Conservation (phyloP, 371 early-diverging fungal genomes). For the Batrachochytrium dendrobatidis region DNA sequence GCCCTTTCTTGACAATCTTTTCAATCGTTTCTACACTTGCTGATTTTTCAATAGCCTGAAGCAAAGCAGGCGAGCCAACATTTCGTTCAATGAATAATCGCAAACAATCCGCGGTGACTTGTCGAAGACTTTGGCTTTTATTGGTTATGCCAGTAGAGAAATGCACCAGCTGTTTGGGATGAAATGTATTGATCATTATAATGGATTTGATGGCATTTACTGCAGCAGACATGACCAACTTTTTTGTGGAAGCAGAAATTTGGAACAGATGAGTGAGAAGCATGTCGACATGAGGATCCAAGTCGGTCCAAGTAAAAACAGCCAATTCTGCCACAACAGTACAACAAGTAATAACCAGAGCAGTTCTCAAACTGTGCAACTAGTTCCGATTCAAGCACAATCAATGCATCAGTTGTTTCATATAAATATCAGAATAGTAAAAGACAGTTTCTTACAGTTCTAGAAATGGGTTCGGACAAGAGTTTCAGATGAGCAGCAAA, state of each 20-base stretch:
- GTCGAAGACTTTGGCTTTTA: constrained; percentile 22
- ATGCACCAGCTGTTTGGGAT: constrained; percentile 11
- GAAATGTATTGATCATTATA: constrained; percentile 13
- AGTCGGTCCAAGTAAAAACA: neutral
- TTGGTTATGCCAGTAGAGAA: constrained; percentile 21
- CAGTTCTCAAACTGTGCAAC: constrained; percentile 36
- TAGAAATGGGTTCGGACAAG: constrained; percentile 16
- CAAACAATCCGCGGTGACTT: constrained; percentile 15
- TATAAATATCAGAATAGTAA: neutral
- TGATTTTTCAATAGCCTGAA: constrained; percentile 10
- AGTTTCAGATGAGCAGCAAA: constrained; percentile 16
- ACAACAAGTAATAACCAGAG: constrained; percentile 25
- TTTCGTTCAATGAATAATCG: constrained; percentile 18
- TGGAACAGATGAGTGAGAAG: constrained; percentile 25
- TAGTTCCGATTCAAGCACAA: neutral
- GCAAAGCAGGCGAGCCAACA: constrained; percentile 6
- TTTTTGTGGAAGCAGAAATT: constrained; percentile 25
- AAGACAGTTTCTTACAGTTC: constrained; percentile 18
- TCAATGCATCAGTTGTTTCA: neutral
- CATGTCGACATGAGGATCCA: constrained; percentile 32
- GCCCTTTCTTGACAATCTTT: constrained; percentile 28
- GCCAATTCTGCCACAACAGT: constrained; percentile 20
- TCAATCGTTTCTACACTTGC: constrained; percentile 23
- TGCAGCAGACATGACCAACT: constrained; percentile 23
- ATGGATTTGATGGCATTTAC: constrained; percentile 18